Evolutionary conservation across 192 early-diverging fungal genomes (phyloP).

Genomic region (Haplosporangium gracile): DNA sequence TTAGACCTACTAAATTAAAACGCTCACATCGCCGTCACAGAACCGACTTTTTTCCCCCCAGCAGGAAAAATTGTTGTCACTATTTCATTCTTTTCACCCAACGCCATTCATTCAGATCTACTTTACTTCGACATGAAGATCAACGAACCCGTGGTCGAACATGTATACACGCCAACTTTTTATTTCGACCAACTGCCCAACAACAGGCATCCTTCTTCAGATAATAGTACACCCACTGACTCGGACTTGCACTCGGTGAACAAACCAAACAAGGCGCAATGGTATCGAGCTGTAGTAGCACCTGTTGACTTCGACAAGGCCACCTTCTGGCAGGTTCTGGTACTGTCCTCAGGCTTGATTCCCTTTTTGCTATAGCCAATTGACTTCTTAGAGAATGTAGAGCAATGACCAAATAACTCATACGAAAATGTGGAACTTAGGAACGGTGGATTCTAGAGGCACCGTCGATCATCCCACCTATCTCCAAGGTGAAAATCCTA

Average conservation of each 20-base stretch:
- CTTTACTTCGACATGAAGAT: constrained; percentile 19
- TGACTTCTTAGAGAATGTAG: no score
- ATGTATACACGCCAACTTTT: constrained; percentile 28
- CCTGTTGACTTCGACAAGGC: constrained; percentile 55
- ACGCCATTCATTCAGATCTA: neutral
- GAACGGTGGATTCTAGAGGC: constrained; percentile 72
- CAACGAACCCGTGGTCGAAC: constrained; percentile 18
- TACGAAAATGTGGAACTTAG: constrained; percentile 7
- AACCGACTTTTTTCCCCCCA: no score
- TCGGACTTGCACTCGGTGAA: neutral
- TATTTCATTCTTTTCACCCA: neutral
- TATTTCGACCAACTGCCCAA: constrained; percentile 36
- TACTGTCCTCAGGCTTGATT: constrained; percentile 15
- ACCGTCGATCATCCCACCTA: constrained; percentile 72
- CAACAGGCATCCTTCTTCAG: neutral
- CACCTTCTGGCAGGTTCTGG: constrained; percentile 64
- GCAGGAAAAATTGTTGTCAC: neutral
- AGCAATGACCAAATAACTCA: no score
- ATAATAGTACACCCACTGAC: neutral
- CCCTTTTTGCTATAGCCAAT: neutral
- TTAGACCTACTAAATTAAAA: neutral
- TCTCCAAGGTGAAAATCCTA: constrained; percentile 64
- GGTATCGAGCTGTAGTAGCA: constrained; percentile 57
- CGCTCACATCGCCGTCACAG: neutral
- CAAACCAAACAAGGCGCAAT: constrained; percentile 2